phyloP scores from a whole-genome alignment of 2,329 filamentous ascomycete species.

The Bipolaris bicolor region DNA sequence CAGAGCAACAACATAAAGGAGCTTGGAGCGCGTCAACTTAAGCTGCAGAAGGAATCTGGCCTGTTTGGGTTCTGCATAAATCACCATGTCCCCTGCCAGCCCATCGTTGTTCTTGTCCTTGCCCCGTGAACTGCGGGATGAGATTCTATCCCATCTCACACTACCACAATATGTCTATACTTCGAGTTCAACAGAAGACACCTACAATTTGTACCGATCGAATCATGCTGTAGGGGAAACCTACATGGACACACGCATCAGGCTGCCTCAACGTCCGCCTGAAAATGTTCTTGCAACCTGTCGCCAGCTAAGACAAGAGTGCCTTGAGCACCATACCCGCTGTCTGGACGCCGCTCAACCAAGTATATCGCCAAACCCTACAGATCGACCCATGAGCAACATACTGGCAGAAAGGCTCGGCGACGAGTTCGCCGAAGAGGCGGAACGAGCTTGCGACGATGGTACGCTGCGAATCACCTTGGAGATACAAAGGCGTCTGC shows the following conservation, averaged over 20 bases:
- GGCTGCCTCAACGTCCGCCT: constrained; percentile 29
- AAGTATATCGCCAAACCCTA: background rate
- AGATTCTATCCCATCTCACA: constrained; percentile 29
- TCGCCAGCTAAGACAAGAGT: constrained; percentile 36
- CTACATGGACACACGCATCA: constrained; percentile 39
- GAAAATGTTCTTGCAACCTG: constrained; percentile 32
- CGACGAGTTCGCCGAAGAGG: constrained; percentile 23
- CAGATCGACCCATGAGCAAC: constrained; percentile 12
- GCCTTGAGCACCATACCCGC: constrained; percentile 25
- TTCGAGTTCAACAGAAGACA: constrained; percentile 24
- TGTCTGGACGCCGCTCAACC: constrained; percentile 15
- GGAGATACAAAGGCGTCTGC: constrained; percentile 27
- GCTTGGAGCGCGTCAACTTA: background rate
- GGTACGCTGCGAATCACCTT: constrained; percentile 32
- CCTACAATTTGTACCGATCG: constrained; percentile 16
- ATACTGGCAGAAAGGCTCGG: constrained; percentile 20
- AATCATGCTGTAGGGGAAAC: constrained; percentile 10
- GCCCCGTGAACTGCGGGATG: constrained; percentile 39
- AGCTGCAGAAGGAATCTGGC: background rate
- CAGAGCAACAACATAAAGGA: background rate
- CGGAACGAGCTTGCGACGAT: constrained; percentile 31
- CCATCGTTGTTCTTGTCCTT: constrained; percentile 23
- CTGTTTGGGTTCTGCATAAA: background rate
- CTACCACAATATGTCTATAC: constrained; percentile 32
- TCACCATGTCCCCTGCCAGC: background rate